Evolutionary conservation across 305 asterid genomes (phyloP).

Genomic region (Lippia alba): DNA sequence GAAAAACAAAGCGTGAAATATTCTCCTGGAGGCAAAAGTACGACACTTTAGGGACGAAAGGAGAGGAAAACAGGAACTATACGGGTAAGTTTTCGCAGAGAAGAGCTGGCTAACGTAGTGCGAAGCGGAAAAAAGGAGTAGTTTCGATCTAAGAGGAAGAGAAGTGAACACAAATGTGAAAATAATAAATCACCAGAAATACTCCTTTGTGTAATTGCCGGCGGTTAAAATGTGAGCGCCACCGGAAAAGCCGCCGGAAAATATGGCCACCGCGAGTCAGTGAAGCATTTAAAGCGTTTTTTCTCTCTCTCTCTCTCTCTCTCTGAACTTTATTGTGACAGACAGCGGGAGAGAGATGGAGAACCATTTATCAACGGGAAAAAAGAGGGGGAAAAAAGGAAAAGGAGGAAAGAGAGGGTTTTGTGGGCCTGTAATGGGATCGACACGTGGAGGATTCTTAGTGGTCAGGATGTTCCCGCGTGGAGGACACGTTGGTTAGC

Average conservation of each 20-base stretch:
- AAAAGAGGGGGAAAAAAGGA: conserved; percentile 20
- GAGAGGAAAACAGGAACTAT: neutral
- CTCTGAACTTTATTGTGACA: conserved; percentile 33
- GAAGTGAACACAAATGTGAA: conserved; percentile 22
- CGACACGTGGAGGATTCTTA: conserved; percentile 45
- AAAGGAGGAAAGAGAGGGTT: conserved; percentile 8
- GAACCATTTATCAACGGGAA: conserved; percentile 56
- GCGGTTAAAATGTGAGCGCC: conserved; percentile 8
- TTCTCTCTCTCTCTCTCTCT: conserved; percentile 35
- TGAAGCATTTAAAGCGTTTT: conserved; percentile 48
- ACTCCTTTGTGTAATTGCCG: neutral
- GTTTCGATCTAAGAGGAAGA: conserved; percentile 30
- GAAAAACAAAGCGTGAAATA: conserved; percentile 17
- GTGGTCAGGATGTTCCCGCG: conserved; percentile 19
- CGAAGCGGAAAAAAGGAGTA: neutral
- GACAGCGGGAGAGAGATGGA: conserved; percentile 36
- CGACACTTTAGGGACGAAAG: neutral
- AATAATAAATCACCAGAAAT: conserved; percentile 26
- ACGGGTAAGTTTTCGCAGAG: neutral
- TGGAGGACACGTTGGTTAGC: conserved; percentile 39
- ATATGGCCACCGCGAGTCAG: conserved; percentile 58
- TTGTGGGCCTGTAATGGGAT: conserved; percentile 15
- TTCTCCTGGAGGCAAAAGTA: neutral
- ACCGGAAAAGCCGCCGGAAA: conserved; percentile 31
- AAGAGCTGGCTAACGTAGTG: conserved; percentile 15